Conservation (phyloP, 805 yeast genomes). For the Candida vaughaniae region DNA sequence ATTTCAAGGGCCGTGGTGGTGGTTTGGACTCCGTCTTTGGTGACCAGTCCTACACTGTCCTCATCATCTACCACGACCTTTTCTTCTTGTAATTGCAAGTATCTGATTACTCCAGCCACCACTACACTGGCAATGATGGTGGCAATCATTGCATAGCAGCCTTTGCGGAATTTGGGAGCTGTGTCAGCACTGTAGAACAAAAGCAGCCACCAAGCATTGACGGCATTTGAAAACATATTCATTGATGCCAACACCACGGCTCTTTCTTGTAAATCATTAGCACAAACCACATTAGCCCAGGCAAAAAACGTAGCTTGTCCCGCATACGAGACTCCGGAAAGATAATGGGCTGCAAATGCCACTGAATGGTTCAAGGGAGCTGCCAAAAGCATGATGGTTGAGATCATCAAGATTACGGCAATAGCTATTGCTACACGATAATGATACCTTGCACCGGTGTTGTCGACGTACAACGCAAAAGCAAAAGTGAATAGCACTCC, state of each 20-base stretch:
- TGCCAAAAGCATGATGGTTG: conserved; percentile 47
- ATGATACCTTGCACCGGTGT: conserved; percentile 39
- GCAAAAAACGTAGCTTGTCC: conserved; percentile 62
- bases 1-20: background rate
- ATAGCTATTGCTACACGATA: conserved; percentile 51
- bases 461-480: conserved; percentile 29
- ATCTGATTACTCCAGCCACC: conserved; percentile 41
- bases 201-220: conserved; percentile 65
- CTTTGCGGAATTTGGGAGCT: conserved; percentile 51
- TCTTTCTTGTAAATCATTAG: conserved; percentile 60
- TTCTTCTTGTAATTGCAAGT: conserved; percentile 41
- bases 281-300: conserved; percentile 62
- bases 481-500: conserved; percentile 30
- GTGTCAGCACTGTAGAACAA: conserved; percentile 51
- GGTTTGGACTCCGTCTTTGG: conserved; percentile 1
- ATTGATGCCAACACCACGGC: conserved; percentile 64
- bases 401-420: conserved; percentile 40
- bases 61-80: conserved; percentile 2
- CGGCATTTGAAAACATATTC: conserved; percentile 64
- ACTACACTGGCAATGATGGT: conserved; percentile 46
- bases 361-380: conserved; percentile 34
- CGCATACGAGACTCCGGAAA: conserved; percentile 54
- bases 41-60: background rate
- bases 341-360: conserved; percentile 55
- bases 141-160: conserved; percentile 57